Evolutionary conservation across 2,329 filamentous ascomycete species (phyloP), one percentile per base, ranked within the genome.

Genomic region (Fusarium mangiferae): DNA sequence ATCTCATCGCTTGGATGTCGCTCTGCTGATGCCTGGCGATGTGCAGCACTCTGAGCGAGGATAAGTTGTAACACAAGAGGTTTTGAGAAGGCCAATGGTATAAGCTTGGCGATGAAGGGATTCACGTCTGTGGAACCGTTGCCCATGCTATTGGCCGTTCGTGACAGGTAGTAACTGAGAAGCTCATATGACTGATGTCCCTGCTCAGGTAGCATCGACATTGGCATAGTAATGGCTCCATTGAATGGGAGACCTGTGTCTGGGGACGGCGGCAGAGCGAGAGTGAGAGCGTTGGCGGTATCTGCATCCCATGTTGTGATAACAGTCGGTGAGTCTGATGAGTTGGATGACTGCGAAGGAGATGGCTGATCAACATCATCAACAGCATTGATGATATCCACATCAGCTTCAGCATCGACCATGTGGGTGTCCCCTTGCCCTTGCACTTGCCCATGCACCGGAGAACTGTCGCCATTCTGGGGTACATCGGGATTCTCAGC

Each of bases 41-140:
- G 83, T 1, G 81, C 81, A 7, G 82, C 82, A 30, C 82, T 84
- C 67, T 87, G 85, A 0, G 85, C 84, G 12, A 87, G 81, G 24
- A 87, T 82, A 7, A 87, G 82, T 46, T 87, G 85, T 7, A 87
- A 59, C 5, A 86, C 80, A 1, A 87, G 80, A 6, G 85, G 82
- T 54, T 84, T 85, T 39, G 82, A 83, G 42, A 86, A 87, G 7
- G 85, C 83, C 5, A 87, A 67, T 0, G 85, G 85, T 9, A 87
- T 81, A 30, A 87, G 80, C 58, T 86, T 84, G 33, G 83, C 82
- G 24, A 86, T 77, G 56, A 86, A 86, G 1, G 85, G 85, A 48
- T 87, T 87, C 46, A 84, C 78, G 3, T 82, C 80, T 2, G 85
- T 85, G 2, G 85, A 84, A 2, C 84, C 85, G 61, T 87, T 87